Evolutionary conservation across 1,139 yeast genomes (phyloP).

Genomic region (Geotrichum reessii): DNA sequence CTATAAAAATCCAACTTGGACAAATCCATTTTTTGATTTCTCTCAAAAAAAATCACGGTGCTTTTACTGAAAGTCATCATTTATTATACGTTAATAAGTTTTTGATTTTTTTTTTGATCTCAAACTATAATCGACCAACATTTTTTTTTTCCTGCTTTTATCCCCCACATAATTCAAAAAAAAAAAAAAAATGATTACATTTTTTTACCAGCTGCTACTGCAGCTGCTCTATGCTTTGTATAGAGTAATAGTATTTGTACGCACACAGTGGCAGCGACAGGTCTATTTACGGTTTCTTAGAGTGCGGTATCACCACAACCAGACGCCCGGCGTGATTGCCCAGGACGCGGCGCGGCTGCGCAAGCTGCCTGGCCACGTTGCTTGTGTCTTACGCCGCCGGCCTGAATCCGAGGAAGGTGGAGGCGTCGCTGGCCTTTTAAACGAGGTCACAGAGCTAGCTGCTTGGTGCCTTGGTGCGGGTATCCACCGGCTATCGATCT

Average conservation of each 20-base stretch:
- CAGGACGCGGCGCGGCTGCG: constrained; percentile 67
- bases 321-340: constrained; percentile 80
- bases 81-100: too few species aligned
- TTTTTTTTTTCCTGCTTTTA: too few species aligned
- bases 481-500: constrained; percentile 61
- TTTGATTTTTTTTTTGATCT: too few species aligned
- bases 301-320: constrained; percentile 70
- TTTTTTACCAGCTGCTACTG: neutral
- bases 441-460: constrained; percentile 67
- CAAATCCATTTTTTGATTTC: too few species aligned
- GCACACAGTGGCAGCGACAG: constrained; percentile 22
- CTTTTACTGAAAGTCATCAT: too few species aligned
- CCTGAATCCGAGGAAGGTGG: constrained; percentile 87
- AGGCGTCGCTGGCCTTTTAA: constrained; percentile 75
- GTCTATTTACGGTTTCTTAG: constrained; percentile 53
- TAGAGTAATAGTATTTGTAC: neutral
- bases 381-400: constrained; percentile 65
- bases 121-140: too few species aligned
- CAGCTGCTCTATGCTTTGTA: neutral
- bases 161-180: too few species aligned
- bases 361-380: constrained; percentile 73
- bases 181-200: neutral
- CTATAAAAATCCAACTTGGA: too few species aligned
- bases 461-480: constrained; percentile 92
- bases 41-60: too few species aligned